Evolutionary conservation across 2,329 filamentous ascomycete genomes (phyloP).

Genomic region (Paecilomyces dactylethromorphus): DNA sequence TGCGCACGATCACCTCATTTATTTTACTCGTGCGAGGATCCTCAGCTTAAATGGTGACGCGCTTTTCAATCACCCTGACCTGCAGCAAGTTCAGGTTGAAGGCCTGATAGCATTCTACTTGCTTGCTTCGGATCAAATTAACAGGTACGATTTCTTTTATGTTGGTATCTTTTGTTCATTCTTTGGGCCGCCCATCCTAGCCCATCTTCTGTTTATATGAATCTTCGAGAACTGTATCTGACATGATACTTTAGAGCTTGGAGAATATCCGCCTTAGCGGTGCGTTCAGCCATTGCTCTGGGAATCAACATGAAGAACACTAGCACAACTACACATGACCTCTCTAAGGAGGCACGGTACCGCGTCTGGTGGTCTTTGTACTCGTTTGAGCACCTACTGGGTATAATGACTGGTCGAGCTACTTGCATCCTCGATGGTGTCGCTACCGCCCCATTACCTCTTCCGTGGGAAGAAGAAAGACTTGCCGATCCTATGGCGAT

Average conservation of each 20-base stretch:
- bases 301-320: conserved; percentile 40
- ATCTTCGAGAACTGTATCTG: not conserved
- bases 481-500: conserved; percentile 25
- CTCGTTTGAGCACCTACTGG: conserved; percentile 37
- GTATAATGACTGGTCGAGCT: conserved; percentile 40
- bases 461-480: conserved; percentile 35
- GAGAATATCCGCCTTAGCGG: conserved; percentile 35
- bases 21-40: conserved; percentile 37
- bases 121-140: conserved; percentile 36
- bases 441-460: conserved; percentile 36
- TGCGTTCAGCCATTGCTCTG: conserved; percentile 37
- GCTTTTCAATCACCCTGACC: conserved; percentile 37
- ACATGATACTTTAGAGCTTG: conserved; percentile 27
- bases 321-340: conserved; percentile 27
- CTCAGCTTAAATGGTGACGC: conserved; percentile 37
- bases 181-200: not conserved
- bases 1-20: conserved; percentile 37
- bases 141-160: conserved; percentile 22
- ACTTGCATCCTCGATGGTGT: conserved; percentile 37
- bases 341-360: conserved; percentile 40
- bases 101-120: conserved; percentile 39
- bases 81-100: conserved; percentile 41
- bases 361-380: conserved; percentile 42
- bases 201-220: not conserved
- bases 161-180: not conserved